A percentile compares a stretch with the other conserved stretches of the same genome.
Conservation (phyloP, 2,329 filamentous ascomycete genomes). For the Thermomyces lanuginosus region DNA sequence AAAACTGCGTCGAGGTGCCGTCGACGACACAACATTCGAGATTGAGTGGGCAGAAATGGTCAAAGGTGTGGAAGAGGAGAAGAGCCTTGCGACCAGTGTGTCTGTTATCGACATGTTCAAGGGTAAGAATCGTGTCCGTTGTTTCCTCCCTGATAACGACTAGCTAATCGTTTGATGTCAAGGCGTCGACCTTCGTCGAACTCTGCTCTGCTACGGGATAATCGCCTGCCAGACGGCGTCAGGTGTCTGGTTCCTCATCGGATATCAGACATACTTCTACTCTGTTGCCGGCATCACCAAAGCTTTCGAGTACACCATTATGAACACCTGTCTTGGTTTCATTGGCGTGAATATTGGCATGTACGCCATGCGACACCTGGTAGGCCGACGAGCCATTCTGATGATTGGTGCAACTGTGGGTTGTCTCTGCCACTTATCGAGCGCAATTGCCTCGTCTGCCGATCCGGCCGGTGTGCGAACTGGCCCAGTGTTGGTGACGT, state of each 20-base stretch:
- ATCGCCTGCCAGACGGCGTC: conserved; percentile 31
- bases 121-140: no score
- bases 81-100: conserved; percentile 6
- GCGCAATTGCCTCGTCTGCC: conserved; percentile 24
- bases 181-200: conserved; percentile 34
- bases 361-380: conserved; percentile 31
- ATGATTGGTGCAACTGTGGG: conserved; percentile 32
- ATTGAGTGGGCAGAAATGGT: conserved; percentile 9
- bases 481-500: conserved; percentile 16
- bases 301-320: conserved; percentile 35
- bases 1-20: conserved; percentile 15
- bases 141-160: not conserved
- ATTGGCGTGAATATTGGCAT: conserved; percentile 35
- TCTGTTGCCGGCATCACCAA: conserved; percentile 28
- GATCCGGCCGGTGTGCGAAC: conserved; percentile 7
- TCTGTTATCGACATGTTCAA: conserved; percentile 7
- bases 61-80: conserved; percentile 8
- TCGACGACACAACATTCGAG: conserved; percentile 4
- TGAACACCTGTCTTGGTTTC: conserved; percentile 35
- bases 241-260: conserved; percentile 36
- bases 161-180: not conserved
- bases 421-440: conserved; percentile 30
- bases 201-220: conserved; percentile 34
- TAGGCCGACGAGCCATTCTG: conserved; percentile 33
- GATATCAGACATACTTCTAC: conserved; percentile 36